phyloP scores from a whole-genome alignment of 345 rosid genomes.

The Crucihimalaya himalaica region DNA sequence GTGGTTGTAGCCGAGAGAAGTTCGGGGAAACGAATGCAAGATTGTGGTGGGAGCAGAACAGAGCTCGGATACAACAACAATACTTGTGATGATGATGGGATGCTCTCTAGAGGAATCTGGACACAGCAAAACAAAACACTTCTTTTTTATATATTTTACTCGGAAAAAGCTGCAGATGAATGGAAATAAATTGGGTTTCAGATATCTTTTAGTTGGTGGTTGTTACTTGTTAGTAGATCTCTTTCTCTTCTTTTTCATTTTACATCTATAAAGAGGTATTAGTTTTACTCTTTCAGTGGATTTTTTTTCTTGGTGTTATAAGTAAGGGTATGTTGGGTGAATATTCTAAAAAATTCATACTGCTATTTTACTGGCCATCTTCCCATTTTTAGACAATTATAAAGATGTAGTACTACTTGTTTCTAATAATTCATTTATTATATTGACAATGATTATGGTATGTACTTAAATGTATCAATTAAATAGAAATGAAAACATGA shows the following conservation, averaged over 20 bases:
- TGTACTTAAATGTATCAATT: not conserved
- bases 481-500: not conserved
- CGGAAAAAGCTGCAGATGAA: conserved; percentile 2
- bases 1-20: conserved; percentile 77
- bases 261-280: not conserved
- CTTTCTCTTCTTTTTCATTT: not conserved
- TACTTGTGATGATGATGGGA: conserved; percentile 58
- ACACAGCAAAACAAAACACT: conserved; percentile 25
- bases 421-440: not conserved
- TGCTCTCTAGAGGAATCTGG: conserved; percentile 23
- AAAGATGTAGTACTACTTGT: not conserved
- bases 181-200: conserved; percentile 19
- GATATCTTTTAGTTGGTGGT: conserved; percentile 2
- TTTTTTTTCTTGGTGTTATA: not conserved
- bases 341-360: not conserved
- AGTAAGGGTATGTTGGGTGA: not conserved
- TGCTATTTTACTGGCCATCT: not conserved
- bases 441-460: not conserved
- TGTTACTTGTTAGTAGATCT: conserved; percentile 5
- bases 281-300: conserved; percentile 21
- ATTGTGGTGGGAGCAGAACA: conserved; percentile 97
- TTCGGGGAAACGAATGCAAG: conserved; percentile 90
- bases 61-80: conserved; percentile 87
- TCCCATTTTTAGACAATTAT: not conserved
- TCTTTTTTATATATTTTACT: not conserved